Evolutionary conservation across 2,329 filamentous ascomycete genomes (phyloP).

Genomic region (Monilinia polystroma): DNA sequence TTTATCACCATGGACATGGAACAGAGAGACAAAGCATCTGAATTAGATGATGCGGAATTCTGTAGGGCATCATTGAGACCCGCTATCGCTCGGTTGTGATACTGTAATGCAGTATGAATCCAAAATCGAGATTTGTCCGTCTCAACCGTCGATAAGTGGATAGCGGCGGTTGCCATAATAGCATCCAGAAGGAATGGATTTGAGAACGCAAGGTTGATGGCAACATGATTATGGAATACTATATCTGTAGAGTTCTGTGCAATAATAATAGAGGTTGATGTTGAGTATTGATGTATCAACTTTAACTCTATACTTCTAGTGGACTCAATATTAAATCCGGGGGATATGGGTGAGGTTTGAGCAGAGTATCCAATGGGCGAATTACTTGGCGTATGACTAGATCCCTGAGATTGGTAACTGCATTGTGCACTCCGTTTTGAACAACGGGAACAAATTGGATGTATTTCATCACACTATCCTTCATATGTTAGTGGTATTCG

Average conservation of each 20-base stretch:
- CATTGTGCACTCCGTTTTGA: neutral
- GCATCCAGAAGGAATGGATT: slow-evolving; percentile 6
- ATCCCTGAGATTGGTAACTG: neutral
- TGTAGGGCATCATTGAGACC: neutral
- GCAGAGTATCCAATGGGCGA: neutral
- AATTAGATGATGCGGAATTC: neutral
- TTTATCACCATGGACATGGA: slow-evolving; percentile 3
- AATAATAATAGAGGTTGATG: slow-evolving; percentile 9
- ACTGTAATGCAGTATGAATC: slow-evolving; percentile 2
- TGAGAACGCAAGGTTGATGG: neutral
- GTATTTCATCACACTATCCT: slow-evolving; percentile 3
- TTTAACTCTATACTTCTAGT: neutral
- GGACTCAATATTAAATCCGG: neutral
- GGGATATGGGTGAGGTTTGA: neutral
- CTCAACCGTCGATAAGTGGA: slow-evolving; percentile 6
- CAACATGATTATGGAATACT: neutral
- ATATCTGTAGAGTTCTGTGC: neutral
- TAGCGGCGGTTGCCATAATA: neutral
- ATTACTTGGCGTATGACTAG: neutral
- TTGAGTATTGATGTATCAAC: slow-evolving; percentile 8
- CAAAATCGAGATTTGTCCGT: neutral
- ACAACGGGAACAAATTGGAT: slow-evolving; percentile 1
- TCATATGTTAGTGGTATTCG: neutral
- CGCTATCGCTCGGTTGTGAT: neutral
- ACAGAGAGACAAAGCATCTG: neutral